A percentile compares a stretch with the other conserved stretches of the same genome.
Evolutionary conservation across 805 yeast genomes (phyloP).

Genomic region (Candida schatavii): DNA sequence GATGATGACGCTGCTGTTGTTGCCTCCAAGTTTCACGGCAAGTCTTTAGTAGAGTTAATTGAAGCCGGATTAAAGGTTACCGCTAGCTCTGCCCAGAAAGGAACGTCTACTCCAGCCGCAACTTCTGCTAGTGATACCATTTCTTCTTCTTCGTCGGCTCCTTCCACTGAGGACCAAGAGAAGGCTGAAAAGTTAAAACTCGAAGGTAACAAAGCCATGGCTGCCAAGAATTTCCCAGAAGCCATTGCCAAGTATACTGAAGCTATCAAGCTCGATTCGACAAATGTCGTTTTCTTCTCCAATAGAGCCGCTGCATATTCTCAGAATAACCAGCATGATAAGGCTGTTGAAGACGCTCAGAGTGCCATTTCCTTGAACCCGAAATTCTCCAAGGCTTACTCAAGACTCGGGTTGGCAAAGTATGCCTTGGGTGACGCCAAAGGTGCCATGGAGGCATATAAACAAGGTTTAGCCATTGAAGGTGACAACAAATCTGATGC

Average conservation of each 20-base stretch:
- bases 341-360: slow-evolving; percentile 82
- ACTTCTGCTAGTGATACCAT: slow-evolving; percentile 15
- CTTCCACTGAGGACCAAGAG: slow-evolving; percentile 51
- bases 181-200: slow-evolving; percentile 82
- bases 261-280: slow-evolving; percentile 68
- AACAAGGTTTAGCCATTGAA: slow-evolving; percentile 81
- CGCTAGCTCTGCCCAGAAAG: slow-evolving; percentile 3
- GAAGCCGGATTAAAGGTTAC: slow-evolving; percentile 8
- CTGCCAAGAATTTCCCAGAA: slow-evolving; percentile 60
- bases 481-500: slow-evolving; percentile 83
- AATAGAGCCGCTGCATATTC: slow-evolving; percentile 97
- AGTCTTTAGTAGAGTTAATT: slow-evolving; percentile 46
- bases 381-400: slow-evolving; percentile 84
- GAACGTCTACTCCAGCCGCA: slow-evolving; percentile 3
- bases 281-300: slow-evolving; percentile 81
- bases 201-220: slow-evolving; percentile 90
- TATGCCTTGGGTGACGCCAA: slow-evolving; percentile 92
- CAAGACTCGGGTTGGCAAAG: slow-evolving; percentile 90
- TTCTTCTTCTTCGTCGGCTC: slow-evolving; percentile 31
- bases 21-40: slow-evolving; percentile 45
- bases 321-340: slow-evolving; percentile 66
- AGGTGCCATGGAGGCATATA: slow-evolving; percentile 87
- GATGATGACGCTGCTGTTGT: slow-evolving; percentile 40
- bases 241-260: slow-evolving; percentile 79
- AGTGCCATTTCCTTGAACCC: slow-evolving; percentile 78